Evolutionary conservation across 192 early-diverging fungal species (phyloP).

Genomic region (Linnemannia exigua): DNA sequence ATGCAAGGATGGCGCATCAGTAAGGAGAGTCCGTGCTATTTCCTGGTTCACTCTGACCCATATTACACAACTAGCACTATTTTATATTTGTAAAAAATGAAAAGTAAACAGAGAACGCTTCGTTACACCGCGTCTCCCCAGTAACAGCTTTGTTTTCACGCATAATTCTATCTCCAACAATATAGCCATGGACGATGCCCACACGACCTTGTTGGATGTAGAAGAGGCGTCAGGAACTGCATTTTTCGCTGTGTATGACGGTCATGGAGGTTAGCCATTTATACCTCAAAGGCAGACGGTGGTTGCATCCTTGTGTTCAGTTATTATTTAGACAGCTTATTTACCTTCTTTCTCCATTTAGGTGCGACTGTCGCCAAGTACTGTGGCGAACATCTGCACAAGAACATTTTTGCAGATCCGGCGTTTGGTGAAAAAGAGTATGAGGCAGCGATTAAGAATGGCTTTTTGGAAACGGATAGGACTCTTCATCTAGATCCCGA

Average conservation of each 20-base stretch:
- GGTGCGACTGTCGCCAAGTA: slow-evolving; percentile 89
- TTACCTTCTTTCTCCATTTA: slow-evolving; percentile 14
- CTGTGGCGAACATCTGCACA: slow-evolving; percentile 83
- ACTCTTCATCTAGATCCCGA: slow-evolving; percentile 82
- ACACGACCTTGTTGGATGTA: slow-evolving; percentile 86
- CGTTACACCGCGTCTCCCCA: not conserved
- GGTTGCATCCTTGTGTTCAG: not conserved
- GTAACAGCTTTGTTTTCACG: not conserved
- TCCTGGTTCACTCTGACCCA: not conserved
- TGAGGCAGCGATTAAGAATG: slow-evolving; percentile 82
- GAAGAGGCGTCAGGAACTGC: slow-evolving; percentile 72
- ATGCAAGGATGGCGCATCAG: slow-evolving; percentile 99
- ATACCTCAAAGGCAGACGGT: not conserved
- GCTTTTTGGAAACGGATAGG: slow-evolving; percentile 85
- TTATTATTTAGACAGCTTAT: not conserved
- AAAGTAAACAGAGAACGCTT: not conserved
- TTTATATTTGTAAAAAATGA: not conserved
- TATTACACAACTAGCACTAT: not conserved
- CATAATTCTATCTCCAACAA: not conserved
- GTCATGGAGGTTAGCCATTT: slow-evolving; percentile 83
- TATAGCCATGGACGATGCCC: slow-evolving; percentile 97
- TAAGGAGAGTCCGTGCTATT: slow-evolving; percentile 57
- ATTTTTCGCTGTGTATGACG: slow-evolving; percentile 98
- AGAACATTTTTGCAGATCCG: slow-evolving; percentile 72
- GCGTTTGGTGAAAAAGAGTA: slow-evolving; percentile 79